Evolutionary conservation across 495 filamentous ascomycete genomes (phyloP).

Genomic region (Neurospora sp.): DNA sequence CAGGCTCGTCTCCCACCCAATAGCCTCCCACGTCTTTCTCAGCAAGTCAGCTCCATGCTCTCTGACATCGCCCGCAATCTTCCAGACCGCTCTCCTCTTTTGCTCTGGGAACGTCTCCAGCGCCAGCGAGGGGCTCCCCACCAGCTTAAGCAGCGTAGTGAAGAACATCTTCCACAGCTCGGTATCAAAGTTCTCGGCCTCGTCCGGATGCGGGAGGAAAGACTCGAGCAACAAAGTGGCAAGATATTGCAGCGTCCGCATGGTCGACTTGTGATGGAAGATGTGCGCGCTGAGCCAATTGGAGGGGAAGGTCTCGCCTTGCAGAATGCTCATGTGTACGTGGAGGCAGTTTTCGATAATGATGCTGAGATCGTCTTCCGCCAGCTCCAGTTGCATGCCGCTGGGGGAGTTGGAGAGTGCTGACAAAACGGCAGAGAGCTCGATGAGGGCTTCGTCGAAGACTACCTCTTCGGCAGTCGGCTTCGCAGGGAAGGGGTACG

Average conservation of each 20-base stretch:
- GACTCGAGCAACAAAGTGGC: constrained; percentile 64
- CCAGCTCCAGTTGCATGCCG: constrained; percentile 57
- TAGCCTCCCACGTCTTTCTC: constrained; percentile 81
- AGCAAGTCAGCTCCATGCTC: constrained; percentile 83
- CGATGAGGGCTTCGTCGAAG: constrained; percentile 85
- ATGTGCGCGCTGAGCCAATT: constrained; percentile 90
- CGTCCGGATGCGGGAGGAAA: constrained; percentile 77
- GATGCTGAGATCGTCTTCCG: constrained; percentile 62
- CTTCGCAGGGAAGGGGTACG: constrained; percentile 81
- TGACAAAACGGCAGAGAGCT: constrained; percentile 79
- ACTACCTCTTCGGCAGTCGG: constrained; percentile 46
- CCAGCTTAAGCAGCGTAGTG: constrained; percentile 75
- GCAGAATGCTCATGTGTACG: constrained; percentile 79
- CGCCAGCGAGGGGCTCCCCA: constrained; percentile 77
- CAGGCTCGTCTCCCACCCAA: constrained; percentile 85
- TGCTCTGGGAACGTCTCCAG: constrained; percentile 97
- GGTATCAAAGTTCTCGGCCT: constrained; percentile 86
- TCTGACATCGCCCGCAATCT: constrained; percentile 93
- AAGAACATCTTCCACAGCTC: constrained; percentile 93
- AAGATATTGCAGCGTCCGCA: constrained; percentile 80
- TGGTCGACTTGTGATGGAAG: constrained; percentile 85
- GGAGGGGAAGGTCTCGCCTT: constrained; percentile 81
- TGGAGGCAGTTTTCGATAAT: constrained; percentile 67
- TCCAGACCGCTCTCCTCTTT: constrained; percentile 92
- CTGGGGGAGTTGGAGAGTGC: constrained; percentile 63